phyloP scores from a whole-genome alignment of 768 basidiomycete genomes.

The Tylopilus vinaceipallidus region DNA sequence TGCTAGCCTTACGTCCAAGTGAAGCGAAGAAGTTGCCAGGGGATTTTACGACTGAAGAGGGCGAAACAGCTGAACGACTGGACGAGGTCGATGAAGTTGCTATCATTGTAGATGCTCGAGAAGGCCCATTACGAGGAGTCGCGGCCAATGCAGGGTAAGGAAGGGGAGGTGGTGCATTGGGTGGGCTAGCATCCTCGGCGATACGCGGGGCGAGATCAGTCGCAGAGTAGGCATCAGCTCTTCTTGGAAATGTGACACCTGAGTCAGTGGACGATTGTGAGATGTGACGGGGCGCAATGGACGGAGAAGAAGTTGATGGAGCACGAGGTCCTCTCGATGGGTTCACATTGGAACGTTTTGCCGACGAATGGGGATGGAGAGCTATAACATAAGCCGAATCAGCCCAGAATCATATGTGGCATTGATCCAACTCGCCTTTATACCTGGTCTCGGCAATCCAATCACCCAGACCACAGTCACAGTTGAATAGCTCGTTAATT shows the following conservation, averaged over 20 bases:
- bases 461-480: conserved; percentile 74
- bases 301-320: conserved; percentile 43
- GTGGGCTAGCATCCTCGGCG: conserved; percentile 46
- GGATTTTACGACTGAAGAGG: conserved; percentile 40
- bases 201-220: conserved; percentile 63
- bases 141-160: conserved; percentile 73
- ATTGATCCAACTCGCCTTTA: conserved; percentile 43
- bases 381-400: conserved; percentile 10
- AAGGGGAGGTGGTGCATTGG: conserved; percentile 57
- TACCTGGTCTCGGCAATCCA: conserved; percentile 63
- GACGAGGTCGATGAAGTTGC: conserved; percentile 47
- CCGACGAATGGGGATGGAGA: conserved; percentile 21
- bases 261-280: conserved; percentile 73
- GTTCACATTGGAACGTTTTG: conserved; percentile 29
- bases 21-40: conserved; percentile 70
- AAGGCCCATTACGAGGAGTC: conserved; percentile 25
- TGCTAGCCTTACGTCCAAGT: conserved; percentile 68
- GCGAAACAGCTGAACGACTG: conserved; percentile 43
- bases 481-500: conserved; percentile 76
- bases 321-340: conserved; percentile 20
- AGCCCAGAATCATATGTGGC: background rate
- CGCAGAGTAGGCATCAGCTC: conserved; percentile 74
- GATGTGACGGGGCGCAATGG: conserved; percentile 59
- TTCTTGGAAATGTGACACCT: conserved; percentile 75
- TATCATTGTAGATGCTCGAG: conserved; percentile 32